Conservation (phyloP, 306 rosid species). For the Cicer bijugum region DNA sequence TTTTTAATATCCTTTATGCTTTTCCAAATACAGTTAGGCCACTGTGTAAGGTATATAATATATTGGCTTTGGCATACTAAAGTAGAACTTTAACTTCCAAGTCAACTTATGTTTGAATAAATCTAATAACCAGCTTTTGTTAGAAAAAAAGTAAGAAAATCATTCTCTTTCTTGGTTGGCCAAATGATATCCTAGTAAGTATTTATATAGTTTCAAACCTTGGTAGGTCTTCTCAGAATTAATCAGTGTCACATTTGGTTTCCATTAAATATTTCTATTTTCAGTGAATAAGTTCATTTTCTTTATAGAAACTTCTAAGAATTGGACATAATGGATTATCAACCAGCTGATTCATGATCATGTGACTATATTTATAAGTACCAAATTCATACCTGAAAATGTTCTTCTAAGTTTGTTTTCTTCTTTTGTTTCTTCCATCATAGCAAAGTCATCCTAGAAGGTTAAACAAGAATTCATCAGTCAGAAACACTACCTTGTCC, state of each 20-base stretch:
- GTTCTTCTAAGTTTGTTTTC: conserved; percentile 34
- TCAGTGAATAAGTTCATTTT: not conserved
- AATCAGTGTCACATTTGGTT: not conserved
- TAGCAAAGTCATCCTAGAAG: no score
- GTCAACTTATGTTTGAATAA: conserved; percentile 38
- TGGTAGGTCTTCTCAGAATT: conserved; percentile 20
- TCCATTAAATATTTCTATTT: no score
- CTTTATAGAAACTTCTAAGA: not conserved
- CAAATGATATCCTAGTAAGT: conserved; percentile 14
- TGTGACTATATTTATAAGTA: conserved; percentile 1
- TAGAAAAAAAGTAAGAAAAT: conserved; percentile 13
- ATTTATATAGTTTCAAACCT: conserved; percentile 21
- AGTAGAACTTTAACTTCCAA: conserved; percentile 20
- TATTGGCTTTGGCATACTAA: conserved; percentile 10
- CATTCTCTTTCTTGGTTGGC: conserved; percentile 7
- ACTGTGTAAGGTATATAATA: not conserved
- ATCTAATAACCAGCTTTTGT: conserved; percentile 5
- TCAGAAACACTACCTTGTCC: conserved; percentile 15
- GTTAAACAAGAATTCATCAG: no score
- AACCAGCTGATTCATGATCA: conserved; percentile 17
- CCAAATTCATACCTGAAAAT: conserved; percentile 13
- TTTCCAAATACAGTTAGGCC: conserved; percentile 1
- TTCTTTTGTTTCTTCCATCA: conserved; percentile 32
- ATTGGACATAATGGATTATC: conserved; percentile 18
- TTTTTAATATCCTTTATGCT: not conserved